These are phyloP conservation scores for Aspergillus sclerotiicarbonarius DNA, from an alignment of 495 filamentous ascomycete genomes.

Conservation along the genomic window DNA sequence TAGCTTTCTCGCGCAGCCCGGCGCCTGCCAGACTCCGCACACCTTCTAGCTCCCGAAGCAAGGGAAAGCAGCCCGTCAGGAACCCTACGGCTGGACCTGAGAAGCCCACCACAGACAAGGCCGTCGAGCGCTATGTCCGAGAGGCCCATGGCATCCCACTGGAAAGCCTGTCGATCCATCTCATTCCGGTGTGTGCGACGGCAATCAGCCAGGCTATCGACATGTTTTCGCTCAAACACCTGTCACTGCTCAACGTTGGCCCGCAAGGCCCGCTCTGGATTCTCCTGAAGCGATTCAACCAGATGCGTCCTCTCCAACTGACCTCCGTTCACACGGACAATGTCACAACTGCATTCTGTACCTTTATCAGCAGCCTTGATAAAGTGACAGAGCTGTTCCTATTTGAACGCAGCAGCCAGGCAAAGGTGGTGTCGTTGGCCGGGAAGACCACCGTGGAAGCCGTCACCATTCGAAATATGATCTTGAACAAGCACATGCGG, in stretches of 20 bases:
- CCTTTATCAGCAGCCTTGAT: slow-evolving; percentile 46
- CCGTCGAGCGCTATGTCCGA: not conserved
- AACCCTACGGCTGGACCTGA: not conserved
- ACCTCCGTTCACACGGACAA: slow-evolving; percentile 60
- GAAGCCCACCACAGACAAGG: not conserved
- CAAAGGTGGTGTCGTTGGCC: slow-evolving; percentile 23
- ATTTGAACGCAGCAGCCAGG: slow-evolving; percentile 50
- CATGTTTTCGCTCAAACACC: slow-evolving; percentile 44
- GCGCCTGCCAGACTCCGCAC: not conserved
- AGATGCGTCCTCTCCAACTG: slow-evolving; percentile 43
- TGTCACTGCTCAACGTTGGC: slow-evolving; percentile 62
- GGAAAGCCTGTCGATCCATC: slow-evolving; percentile 50
- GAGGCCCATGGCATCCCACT: slow-evolving; percentile 44
- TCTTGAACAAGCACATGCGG: slow-evolving; percentile 29
- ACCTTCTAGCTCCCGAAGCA: not conserved
- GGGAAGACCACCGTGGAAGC: not conserved
- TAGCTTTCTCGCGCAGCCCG: not conserved
- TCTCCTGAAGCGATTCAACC: slow-evolving; percentile 50
- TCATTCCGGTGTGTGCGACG: slow-evolving; percentile 55
- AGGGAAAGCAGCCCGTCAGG: not conserved
- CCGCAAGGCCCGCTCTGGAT: slow-evolving; percentile 57
- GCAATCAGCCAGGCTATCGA: slow-evolving; percentile 53
- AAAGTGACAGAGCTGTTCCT: slow-evolving; percentile 56
- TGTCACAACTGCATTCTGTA: slow-evolving; percentile 50
- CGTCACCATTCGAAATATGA: slow-evolving; percentile 47